Evolutionary conservation across 2,329 filamentous ascomycete species (phyloP), one percentile per base, ranked within the genome.

Genomic region (Aphanoascus verrucosus): DNA sequence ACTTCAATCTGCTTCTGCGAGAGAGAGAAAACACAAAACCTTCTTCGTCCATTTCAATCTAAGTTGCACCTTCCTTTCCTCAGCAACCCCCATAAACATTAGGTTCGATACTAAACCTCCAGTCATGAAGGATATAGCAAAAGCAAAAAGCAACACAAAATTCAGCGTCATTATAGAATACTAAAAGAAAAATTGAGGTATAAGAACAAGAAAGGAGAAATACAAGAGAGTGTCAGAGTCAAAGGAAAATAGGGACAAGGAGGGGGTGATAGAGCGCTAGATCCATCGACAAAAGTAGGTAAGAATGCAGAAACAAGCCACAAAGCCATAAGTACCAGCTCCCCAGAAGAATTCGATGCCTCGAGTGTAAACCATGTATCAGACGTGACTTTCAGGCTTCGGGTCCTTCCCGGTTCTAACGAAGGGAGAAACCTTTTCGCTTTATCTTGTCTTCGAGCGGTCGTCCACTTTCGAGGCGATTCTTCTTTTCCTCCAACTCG

Each of bases 401-500:
- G 19, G 45, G 15, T 28, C 19, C 23, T 37, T 20, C 37, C 6
- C 17, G 15, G 35, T 37, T 61, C 83, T 91, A 94, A 74, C 93
- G 89, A 70, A 98, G 86, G 61, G 93, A 98, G 81, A 98, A 98
- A 57, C 91, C 91, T 87, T 97, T 97, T 76, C 89, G 87, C 85
- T 95, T 95, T 75, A 85, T 85, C 79, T 97, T 91, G 77, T 97
- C 90, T 77, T 97, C 93, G 75, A 97, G 76, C 60, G 93, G 93
- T 70, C 93, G 82, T 67, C 93, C 93, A 69, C 86, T 95, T 74
- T 98, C 93, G 76, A 98, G 79, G 65, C 93, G 85, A 61, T 81
- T 73, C 79, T 98, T 98, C 87, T 97, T 98, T 77, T 98, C 93
- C 72, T 98, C 93, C 68, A 98, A 82, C 72, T 98, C 93, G 71